Conservation (phyloP, 2,329 filamentous ascomycete species). For the Stenocarpella maydis region DNA sequence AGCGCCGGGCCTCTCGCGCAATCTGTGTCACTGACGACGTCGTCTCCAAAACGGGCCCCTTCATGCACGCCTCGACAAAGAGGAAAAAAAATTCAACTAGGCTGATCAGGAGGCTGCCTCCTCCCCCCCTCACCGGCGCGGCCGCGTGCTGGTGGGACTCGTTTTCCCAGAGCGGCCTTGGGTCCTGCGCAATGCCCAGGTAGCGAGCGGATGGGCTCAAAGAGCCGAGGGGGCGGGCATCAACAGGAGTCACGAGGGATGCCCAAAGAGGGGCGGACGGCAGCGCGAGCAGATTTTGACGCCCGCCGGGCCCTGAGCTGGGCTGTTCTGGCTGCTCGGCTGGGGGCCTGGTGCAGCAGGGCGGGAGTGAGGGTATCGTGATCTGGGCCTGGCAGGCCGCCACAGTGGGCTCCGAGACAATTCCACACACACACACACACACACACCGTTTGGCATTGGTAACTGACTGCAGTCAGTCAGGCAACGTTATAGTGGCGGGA, state of each 20-base stretch:
- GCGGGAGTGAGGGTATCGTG: neutral
- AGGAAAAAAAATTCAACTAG: neutral
- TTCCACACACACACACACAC: too few relatives aligned
- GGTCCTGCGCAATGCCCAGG: neutral
- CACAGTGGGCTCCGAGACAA: neutral
- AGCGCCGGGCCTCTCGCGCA: neutral
- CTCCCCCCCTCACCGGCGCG: neutral
- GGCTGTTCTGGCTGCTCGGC: constrained; percentile 9
- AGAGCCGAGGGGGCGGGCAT: neutral
- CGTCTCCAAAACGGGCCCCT: neutral
- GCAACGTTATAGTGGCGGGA: too few relatives aligned
- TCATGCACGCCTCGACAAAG: neutral
- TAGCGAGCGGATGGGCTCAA: neutral
- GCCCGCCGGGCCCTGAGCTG: neutral
- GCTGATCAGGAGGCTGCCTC: neutral
- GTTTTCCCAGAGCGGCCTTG: neutral
- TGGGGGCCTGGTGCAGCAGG: neutral
- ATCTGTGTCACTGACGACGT: neutral
- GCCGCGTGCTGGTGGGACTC: constrained; percentile 10
- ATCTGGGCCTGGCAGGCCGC: constrained; percentile 10
- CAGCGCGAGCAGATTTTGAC: neutral
- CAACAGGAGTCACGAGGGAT: neutral
- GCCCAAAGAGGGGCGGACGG: constrained; percentile 13
- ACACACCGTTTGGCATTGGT: too few relatives aligned
- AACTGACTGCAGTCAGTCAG: neutral